Percentiles rank a stretch among this genome's conserved stretches.
Conservation (phyloP, 495 filamentous ascomycete species). For the Tirmania nivea region DNA sequence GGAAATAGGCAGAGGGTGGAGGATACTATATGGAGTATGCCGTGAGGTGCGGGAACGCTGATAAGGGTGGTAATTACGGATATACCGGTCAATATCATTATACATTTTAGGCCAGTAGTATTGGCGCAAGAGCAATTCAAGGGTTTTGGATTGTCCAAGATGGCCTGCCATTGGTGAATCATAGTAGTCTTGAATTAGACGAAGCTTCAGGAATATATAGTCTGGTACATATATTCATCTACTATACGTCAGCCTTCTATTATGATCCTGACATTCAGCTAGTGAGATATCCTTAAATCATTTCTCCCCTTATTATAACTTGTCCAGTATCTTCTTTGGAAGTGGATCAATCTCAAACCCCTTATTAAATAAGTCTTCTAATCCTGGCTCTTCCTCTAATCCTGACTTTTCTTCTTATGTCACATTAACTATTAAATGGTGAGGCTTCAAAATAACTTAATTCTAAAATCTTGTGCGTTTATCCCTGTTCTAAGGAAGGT, state of each 20-base stretch:
- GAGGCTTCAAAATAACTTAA: background rate
- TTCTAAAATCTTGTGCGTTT: background rate
- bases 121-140: background rate
- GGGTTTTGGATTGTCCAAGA: background rate
- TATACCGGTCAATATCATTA: background rate
- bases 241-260: background rate
- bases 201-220: background rate
- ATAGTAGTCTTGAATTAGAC: background rate
- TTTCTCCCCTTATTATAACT: background rate
- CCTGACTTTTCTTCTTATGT: too few relatives aligned
- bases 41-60: slow-evolving; percentile 4
- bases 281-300: background rate
- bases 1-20: background rate
- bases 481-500: background rate
- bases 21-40: slow-evolving; percentile 5
- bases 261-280: background rate
- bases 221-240: background rate
- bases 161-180: background rate
- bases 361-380: background rate
- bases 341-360: background rate
- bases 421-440: background rate
- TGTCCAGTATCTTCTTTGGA: background rate
- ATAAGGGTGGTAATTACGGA: background rate
- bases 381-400: background rate
- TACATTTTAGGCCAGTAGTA: slow-evolving; percentile 1